Conservation (phyloP, 1,139 yeast genomes). For the Yamadazyma siamensis region DNA sequence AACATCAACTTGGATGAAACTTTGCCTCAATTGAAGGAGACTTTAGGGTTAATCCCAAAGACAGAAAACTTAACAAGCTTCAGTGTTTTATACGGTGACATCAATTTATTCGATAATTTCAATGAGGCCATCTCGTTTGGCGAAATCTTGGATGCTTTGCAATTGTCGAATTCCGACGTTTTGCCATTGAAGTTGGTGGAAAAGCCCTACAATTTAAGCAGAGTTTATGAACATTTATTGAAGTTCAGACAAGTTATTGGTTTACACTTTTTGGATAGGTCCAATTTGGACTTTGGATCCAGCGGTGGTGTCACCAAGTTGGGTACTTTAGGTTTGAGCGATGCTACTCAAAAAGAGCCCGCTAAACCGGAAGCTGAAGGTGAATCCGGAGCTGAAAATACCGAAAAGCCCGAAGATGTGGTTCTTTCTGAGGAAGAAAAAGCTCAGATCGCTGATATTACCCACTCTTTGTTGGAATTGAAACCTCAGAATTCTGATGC, state of each 20-base stretch:
- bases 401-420: constrained; percentile 7
- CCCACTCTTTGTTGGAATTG: constrained; percentile 3
- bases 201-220: constrained; percentile 37
- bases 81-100: constrained; percentile 39
- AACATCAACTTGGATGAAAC: constrained; percentile 39
- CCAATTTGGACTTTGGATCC: constrained; percentile 22
- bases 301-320: constrained; percentile 28
- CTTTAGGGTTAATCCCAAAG: constrained; percentile 51
- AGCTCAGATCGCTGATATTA: constrained; percentile 2
- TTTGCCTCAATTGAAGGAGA: constrained; percentile 56
- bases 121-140: constrained; percentile 34
- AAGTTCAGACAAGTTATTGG: constrained; percentile 46
- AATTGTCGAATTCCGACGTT: constrained; percentile 16
- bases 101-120: constrained; percentile 26
- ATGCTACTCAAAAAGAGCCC: constrained; percentile 8
- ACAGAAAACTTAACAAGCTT: constrained; percentile 64
- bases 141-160: constrained; percentile 25
- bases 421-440: constrained; percentile 19
- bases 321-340: constrained; percentile 25
- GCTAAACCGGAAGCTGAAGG: constrained; percentile 3
- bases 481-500: constrained; percentile 1
- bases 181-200: constrained; percentile 23
- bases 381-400: constrained; percentile 9
- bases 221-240: constrained; percentile 36
- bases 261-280: constrained; percentile 38